These are phyloP conservation scores for Helenozyma rhizophorensis DNA, from an alignment of 805 yeast species.

Conservation along the genomic window DNA sequence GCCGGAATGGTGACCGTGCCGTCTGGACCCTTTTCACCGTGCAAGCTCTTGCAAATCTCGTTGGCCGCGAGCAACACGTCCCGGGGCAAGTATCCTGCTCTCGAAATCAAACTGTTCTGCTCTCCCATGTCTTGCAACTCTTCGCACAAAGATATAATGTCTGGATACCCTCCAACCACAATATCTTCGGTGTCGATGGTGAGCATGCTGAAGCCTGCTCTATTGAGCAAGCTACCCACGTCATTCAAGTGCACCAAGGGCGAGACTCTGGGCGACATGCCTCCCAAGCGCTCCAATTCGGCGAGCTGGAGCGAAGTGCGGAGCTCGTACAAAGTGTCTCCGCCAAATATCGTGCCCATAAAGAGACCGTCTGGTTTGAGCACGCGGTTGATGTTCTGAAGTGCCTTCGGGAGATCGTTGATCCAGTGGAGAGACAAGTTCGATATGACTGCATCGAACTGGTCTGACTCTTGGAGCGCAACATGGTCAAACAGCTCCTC, in stretches of 20 bases:
- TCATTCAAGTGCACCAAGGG: slow-evolving; percentile 79
- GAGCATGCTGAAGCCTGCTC: slow-evolving; percentile 73
- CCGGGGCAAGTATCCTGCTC: slow-evolving; percentile 37
- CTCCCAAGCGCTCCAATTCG: slow-evolving; percentile 74
- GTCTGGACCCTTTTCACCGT: slow-evolving; percentile 54
- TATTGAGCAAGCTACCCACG: slow-evolving; percentile 65
- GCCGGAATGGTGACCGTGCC: slow-evolving; percentile 60
- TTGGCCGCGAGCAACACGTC: slow-evolving; percentile 73
- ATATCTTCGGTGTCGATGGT: slow-evolving; percentile 84
- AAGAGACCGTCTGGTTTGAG: slow-evolving; percentile 79
- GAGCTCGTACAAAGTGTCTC: slow-evolving; percentile 79
- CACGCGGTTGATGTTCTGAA: slow-evolving; percentile 51
- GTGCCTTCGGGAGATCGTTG: slow-evolving; percentile 70
- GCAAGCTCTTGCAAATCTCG: slow-evolving; percentile 66
- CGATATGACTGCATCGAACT: slow-evolving; percentile 68
- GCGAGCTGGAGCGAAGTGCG: slow-evolving; percentile 79
- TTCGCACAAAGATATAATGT: slow-evolving; percentile 57
- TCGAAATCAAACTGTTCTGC: slow-evolving; percentile 62
- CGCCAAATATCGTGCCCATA: slow-evolving; percentile 77
- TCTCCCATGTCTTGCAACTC: slow-evolving; percentile 85
- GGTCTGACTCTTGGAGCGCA: slow-evolving; percentile 29
- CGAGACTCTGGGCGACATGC: slow-evolving; percentile 74
- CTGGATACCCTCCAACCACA: slow-evolving; percentile 71
- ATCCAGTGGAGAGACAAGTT: slow-evolving; percentile 81
- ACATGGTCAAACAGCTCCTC: slow-evolving; percentile 58